Evolutionary conservation across 2,329 filamentous ascomycete species (phyloP).

Genomic region (Stagonosporopsis rhizophila): DNA sequence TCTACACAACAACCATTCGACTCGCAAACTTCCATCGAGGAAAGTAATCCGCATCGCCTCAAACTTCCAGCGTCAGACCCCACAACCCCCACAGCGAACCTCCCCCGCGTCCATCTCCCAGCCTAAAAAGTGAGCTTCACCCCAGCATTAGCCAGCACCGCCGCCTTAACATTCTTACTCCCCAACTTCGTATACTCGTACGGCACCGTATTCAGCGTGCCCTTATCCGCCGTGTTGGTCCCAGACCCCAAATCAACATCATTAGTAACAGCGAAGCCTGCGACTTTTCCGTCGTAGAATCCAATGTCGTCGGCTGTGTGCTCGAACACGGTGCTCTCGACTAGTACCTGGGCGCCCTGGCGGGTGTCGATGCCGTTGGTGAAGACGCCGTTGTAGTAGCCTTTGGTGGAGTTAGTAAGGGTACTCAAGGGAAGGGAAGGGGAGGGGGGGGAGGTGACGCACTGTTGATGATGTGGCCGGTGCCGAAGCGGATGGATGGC

Average conservation of each 20-base stretch:
- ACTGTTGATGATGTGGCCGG: slow-evolving; percentile 66
- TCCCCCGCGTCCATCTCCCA: neutral
- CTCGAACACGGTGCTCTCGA: slow-evolving; percentile 51
- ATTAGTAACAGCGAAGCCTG: neutral
- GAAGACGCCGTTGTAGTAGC: slow-evolving; percentile 48
- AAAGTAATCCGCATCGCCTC: too few species aligned
- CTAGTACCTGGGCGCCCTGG: slow-evolving; percentile 51
- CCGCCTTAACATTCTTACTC: slow-evolving; percentile 6
- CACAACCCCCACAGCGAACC: too few species aligned
- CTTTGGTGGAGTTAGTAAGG: neutral
- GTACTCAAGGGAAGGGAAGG: too few species aligned
- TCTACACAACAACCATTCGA: too few species aligned
- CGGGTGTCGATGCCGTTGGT: slow-evolving; percentile 52
- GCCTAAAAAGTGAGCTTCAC: neutral
- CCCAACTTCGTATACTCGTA: slow-evolving; percentile 12
- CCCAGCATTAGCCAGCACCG: slow-evolving; percentile 6
- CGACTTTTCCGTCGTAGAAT: slow-evolving; percentile 2
- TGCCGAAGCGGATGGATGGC: slow-evolving; percentile 71
- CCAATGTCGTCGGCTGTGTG: slow-evolving; percentile 6
- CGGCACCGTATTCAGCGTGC: slow-evolving; percentile 3
- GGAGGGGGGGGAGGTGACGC: neutral
- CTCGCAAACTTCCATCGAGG: too few species aligned
- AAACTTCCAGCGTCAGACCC: too few species aligned
- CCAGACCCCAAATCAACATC: slow-evolving; percentile 8
- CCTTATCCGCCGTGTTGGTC: slow-evolving; percentile 4